Percentiles rank a stretch among this genome's conserved stretches.
These are phyloP conservation scores for Boechera divaricarpa DNA, from an alignment of 345 rosid genomes.

Conservation along the genomic window DNA sequence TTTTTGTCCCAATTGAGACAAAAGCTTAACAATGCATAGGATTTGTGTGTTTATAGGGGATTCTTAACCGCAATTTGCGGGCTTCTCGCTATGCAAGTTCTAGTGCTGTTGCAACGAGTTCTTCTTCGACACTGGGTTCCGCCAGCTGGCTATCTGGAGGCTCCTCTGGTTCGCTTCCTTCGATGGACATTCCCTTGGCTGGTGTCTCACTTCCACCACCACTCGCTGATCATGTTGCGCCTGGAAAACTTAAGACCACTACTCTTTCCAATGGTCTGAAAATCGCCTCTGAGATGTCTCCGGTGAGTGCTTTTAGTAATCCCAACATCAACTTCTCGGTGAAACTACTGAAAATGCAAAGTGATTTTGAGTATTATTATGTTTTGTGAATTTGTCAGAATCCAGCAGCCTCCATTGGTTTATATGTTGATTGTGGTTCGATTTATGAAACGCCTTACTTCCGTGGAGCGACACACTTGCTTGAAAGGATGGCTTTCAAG, in stretches of 20 bases:
- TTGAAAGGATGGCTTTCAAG: constrained; percentile 93
- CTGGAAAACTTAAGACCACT: constrained; percentile 59
- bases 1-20: constrained; percentile 26
- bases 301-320: constrained; percentile 40
- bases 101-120: constrained; percentile 56
- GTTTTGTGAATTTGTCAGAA: constrained; percentile 51
- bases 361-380: constrained; percentile 25
- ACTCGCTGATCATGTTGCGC: constrained; percentile 71
- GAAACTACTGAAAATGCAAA: constrained; percentile 3
- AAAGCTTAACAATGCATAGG: not conserved
- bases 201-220: constrained; percentile 73
- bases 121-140: constrained; percentile 59
- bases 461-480: constrained; percentile 77
- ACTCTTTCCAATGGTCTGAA: constrained; percentile 71
- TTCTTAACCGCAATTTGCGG: constrained; percentile 35
- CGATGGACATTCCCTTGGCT: constrained; percentile 60
- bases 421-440: constrained; percentile 76
- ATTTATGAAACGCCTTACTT: constrained; percentile 71
- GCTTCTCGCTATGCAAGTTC: constrained; percentile 58
- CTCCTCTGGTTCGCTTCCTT: constrained; percentile 52
- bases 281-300: constrained; percentile 62
- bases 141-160: constrained; percentile 72
- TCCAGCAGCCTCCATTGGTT: constrained; percentile 83
- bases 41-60: constrained; percentile 27
- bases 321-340: not conserved